phyloP scores from a whole-genome alignment of 106 monocot species.

The Apostasia ramifera region DNA sequence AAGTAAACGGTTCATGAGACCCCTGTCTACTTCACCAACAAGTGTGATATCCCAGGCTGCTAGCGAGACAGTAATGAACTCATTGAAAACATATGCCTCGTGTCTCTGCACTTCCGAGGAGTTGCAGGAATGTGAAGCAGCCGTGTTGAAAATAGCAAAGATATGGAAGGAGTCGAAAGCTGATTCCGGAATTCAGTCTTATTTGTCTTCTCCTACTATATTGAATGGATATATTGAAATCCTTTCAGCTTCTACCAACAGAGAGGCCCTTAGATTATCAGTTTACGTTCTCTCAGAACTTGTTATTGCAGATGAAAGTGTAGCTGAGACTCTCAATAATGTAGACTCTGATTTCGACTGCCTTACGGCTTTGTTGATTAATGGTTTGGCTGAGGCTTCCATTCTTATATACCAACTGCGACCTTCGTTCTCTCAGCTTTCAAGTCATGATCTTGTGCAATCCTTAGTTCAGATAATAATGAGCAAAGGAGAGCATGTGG shows the following conservation, averaged over 20 bases:
- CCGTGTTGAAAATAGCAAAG: slow-evolving; percentile 27
- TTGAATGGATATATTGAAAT: slow-evolving; percentile 43
- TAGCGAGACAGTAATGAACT: slow-evolving; percentile 27
- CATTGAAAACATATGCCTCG: slow-evolving; percentile 27
- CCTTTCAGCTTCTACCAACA: slow-evolving; percentile 36
- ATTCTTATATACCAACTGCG: slow-evolving; percentile 32
- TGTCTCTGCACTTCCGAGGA: slow-evolving; percentile 52
- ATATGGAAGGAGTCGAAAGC: slow-evolving; percentile 32
- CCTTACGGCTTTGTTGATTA: slow-evolving; percentile 29
- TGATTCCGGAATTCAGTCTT: slow-evolving; percentile 16
- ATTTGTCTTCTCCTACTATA: slow-evolving; percentile 25
- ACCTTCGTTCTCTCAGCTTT: slow-evolving; percentile 35
- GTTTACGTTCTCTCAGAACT: slow-evolving; percentile 36
- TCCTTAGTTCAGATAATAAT: slow-evolving; percentile 35
- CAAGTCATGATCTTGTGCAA: slow-evolving; percentile 21
- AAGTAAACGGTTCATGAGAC: slow-evolving; percentile 27
- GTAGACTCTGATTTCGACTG: slow-evolving; percentile 32
- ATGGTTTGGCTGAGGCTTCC: slow-evolving; percentile 35
- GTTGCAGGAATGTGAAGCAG: slow-evolving; percentile 46
- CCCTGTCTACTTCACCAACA: slow-evolving; percentile 27
- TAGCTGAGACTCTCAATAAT: slow-evolving; percentile 21
- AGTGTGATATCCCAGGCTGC: slow-evolving; percentile 50
- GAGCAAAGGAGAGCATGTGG: slow-evolving; percentile 12
- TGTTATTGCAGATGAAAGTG: slow-evolving; percentile 22
- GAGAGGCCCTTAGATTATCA: slow-evolving; percentile 30